Base-by-base conservation (phyloP, 805 yeast species). In the Cyberlindnera americana region DNA sequence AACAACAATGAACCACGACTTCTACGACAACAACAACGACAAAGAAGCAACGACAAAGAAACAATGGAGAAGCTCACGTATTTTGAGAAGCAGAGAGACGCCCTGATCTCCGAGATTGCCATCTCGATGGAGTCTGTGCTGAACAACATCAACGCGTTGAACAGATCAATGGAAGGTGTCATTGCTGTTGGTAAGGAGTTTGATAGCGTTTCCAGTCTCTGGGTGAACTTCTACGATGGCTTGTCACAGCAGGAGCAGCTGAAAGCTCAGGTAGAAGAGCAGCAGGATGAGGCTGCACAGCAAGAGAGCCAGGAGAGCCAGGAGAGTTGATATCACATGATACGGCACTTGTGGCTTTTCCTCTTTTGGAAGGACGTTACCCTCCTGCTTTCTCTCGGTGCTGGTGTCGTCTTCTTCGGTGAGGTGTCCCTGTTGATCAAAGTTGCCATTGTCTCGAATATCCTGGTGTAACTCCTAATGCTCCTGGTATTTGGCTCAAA, bases 101-200 rank as follows among this genome's bases (percentile, higher is more conserved):
- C 67, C 16, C 65, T 79, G 28, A 63, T 80, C n/a, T 70, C 75
- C 30, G 83, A 79, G 44, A 77, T 80, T 32, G 60, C 78, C 3
- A 52, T 59, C n/a, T 65, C 78, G 10, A 72, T 83, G 74, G 88
- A 81, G 49, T 71, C 81, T 0, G 83, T 83, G 6, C 65, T 82
- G 37, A 69, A 76, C 51, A 80, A 80, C 49, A 59, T 84, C 41
- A 82, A 81, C 49, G 71, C 78, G 16, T 63, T 84, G 43, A 83
- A 83, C 54, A 68, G 87, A 31, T 74, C 89, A 0, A 61, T 84
- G 37, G 83, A 81, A 48, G 78, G 76, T 30, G 74, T 80, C 3
- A 71, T 82, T 13, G 81, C 83, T 17, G 86, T 84, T 3, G 90
- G 93, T 2, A 78, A 78, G 53, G 90, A 82, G 44, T 84, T 83